Evolutionary conservation across 2,329 filamentous ascomycete genomes (phyloP).

Genomic region (Talaromyces pinophilus): DNA sequence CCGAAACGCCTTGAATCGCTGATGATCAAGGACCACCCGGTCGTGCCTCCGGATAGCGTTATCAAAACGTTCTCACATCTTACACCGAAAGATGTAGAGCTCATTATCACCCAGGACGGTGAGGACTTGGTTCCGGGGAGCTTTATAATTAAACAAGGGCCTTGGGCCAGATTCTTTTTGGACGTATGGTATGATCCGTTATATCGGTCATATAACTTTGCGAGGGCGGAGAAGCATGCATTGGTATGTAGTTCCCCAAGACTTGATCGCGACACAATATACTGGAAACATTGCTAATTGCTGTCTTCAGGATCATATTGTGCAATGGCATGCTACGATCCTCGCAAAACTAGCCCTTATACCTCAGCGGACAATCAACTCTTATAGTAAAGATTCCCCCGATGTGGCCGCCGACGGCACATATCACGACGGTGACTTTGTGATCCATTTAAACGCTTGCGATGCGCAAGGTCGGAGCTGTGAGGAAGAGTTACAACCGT

Average conservation of each 20-base stretch:
- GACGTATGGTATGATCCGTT: slow-evolving; percentile 96
- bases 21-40: slow-evolving; percentile 82
- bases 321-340: slow-evolving; percentile 96
- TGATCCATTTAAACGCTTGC: slow-evolving; percentile 77
- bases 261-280: no score
- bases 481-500: slow-evolving; percentile 67
- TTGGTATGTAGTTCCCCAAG: slow-evolving; percentile 58
- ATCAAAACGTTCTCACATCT: slow-evolving; percentile 90
- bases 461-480: slow-evolving; percentile 63
- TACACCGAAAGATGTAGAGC: slow-evolving; percentile 73
- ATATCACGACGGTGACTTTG: slow-evolving; percentile 82
- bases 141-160: slow-evolving; percentile 77
- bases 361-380: slow-evolving; percentile 81
- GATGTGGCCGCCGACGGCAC: slow-evolving; percentile 54
- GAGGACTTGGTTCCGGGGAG: slow-evolving; percentile 75
- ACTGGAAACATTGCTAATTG: no score
- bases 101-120: slow-evolving; percentile 81
- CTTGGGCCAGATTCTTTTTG: slow-evolving; percentile 89
- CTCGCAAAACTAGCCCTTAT: slow-evolving; percentile 85
- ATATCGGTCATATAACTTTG: slow-evolving; percentile 92
- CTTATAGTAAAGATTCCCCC: slow-evolving; percentile 62
- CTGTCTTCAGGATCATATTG: slow-evolving; percentile 71
- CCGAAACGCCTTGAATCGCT: slow-evolving; percentile 66
- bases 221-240: slow-evolving; percentile 89
- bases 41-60: slow-evolving; percentile 94